phyloP scores from a whole-genome alignment of 805 yeast species.

The Metschnikowia similis region DNA sequence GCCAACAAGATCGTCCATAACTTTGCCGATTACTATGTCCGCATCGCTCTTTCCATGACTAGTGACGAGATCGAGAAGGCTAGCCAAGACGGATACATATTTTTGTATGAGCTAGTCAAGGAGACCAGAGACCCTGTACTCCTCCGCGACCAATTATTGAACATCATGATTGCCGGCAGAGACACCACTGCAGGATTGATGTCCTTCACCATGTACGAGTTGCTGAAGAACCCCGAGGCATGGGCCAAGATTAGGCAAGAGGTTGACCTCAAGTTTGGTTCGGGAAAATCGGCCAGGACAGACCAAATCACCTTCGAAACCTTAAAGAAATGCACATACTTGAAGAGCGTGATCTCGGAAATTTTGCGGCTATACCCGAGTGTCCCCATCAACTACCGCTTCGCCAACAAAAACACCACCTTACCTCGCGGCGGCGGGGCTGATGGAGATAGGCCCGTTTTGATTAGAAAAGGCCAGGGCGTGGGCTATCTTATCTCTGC shows the following conservation, averaged over 20 bases:
- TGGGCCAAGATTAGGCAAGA: conserved; percentile 27
- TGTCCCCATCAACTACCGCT: conserved; percentile 47
- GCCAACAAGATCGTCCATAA: conserved; percentile 8
- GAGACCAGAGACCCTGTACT: conserved; percentile 11
- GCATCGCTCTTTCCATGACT: conserved; percentile 7
- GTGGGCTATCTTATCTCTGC: conserved; percentile 12
- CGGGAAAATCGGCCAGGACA: conserved; percentile 14
- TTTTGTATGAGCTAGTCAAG: conserved; percentile 13
- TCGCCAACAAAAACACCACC: conserved; percentile 41
- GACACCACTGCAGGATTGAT: conserved; percentile 16
- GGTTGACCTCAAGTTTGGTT: conserved; percentile 20
- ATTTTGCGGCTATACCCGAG: conserved; percentile 47
- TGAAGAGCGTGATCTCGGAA: conserved; percentile 46
- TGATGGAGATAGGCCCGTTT: conserved; percentile 32
- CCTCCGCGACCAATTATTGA: conserved; percentile 14
- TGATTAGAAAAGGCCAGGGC: conserved; percentile 13
- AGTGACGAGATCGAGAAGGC: conserved; percentile 7
- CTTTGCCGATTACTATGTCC: conserved; percentile 7
- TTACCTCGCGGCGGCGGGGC: conserved; percentile 50
- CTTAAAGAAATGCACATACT: conserved; percentile 42
- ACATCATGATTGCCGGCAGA: conserved; percentile 16
- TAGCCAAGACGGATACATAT: conserved; percentile 6
- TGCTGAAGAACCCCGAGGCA: conserved; percentile 29
- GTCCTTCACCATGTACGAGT: conserved; percentile 20
- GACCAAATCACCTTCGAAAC: conserved; percentile 43